These are phyloP conservation scores for Metschnikowia peoriensis DNA, from an alignment of 805 yeast genomes.

Conservation along the genomic window DNA sequence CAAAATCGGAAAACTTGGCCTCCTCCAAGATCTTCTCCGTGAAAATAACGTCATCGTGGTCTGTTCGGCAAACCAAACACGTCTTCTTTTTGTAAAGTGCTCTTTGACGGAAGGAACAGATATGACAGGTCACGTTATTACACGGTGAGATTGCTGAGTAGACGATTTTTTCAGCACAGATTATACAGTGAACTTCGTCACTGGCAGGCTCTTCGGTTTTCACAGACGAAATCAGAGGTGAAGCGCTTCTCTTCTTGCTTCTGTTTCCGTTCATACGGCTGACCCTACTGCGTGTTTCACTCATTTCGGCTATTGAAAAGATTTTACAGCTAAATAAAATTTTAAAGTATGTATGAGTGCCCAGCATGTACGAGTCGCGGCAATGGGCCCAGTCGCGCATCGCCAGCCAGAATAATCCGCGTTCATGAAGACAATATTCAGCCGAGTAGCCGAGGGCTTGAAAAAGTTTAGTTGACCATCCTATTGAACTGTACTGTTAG, in stretches of 20 bases:
- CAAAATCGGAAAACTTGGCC: slow-evolving; percentile 35
- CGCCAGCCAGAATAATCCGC: background rate
- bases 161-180: slow-evolving; percentile 75
- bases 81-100: slow-evolving; percentile 69
- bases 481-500: too few relatives aligned
- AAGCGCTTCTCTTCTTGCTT: background rate
- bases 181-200: slow-evolving; percentile 59
- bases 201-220: slow-evolving; percentile 16
- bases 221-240: background rate
- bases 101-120: slow-evolving; percentile 78
- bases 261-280: slow-evolving; percentile 4
- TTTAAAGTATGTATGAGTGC: background rate
- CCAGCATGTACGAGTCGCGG: too few relatives aligned
- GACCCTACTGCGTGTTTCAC: slow-evolving; percentile 3
- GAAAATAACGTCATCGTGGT: slow-evolving; percentile 55
- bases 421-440: background rate
- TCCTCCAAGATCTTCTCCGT: slow-evolving; percentile 44
- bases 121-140: slow-evolving; percentile 79
- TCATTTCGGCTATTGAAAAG: background rate
- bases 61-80: slow-evolving; percentile 85
- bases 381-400: background rate
- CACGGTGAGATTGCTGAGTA: slow-evolving; percentile 77
- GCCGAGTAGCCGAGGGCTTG: too few relatives aligned
- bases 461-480: too few relatives aligned
- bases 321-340: background rate